These are phyloP conservation scores for Dioscorea cayenensis DNA, from an alignment of 116 monocot genomes.

Conservation along the genomic window DNA sequence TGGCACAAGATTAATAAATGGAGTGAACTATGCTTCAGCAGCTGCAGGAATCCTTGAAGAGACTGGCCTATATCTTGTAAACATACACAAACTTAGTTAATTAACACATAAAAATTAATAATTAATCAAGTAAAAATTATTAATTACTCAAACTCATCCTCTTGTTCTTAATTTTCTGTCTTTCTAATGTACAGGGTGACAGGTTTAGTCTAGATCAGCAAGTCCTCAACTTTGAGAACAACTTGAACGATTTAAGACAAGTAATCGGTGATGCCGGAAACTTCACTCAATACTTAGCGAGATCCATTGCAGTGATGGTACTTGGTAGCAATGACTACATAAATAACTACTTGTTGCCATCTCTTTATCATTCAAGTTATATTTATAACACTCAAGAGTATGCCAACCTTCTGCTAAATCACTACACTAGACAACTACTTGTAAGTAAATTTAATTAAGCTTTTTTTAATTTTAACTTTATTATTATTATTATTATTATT, in stretches of 20 bases:
- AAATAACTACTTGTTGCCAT: constrained; percentile 69
- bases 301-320: constrained; percentile 48
- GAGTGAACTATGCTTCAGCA: constrained; percentile 72
- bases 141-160: neutral
- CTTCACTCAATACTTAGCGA: constrained; percentile 34
- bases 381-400: constrained; percentile 46
- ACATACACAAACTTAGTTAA: neutral
- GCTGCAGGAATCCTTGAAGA: constrained; percentile 46
- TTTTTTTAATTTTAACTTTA: neutral
- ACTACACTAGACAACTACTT: constrained; percentile 46
- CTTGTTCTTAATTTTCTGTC: neutral
- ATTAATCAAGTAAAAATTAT: neutral
- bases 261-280: constrained; percentile 19
- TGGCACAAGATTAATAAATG: constrained; percentile 35
- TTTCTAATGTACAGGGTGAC: constrained; percentile 40
- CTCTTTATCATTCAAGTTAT: constrained; percentile 40
- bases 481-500: neutral
- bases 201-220: constrained; percentile 61
- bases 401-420: constrained; percentile 61
- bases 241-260: constrained; percentile 42
- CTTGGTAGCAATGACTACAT: constrained; percentile 92
- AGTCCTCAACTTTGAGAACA: constrained; percentile 69
- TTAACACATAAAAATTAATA: neutral
- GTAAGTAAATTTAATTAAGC: constrained; percentile 1
- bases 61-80: constrained; percentile 36